phyloP scores from a whole-genome alignment of 2,329 filamentous ascomycete species.

The Phialocephala subalpina region DNA sequence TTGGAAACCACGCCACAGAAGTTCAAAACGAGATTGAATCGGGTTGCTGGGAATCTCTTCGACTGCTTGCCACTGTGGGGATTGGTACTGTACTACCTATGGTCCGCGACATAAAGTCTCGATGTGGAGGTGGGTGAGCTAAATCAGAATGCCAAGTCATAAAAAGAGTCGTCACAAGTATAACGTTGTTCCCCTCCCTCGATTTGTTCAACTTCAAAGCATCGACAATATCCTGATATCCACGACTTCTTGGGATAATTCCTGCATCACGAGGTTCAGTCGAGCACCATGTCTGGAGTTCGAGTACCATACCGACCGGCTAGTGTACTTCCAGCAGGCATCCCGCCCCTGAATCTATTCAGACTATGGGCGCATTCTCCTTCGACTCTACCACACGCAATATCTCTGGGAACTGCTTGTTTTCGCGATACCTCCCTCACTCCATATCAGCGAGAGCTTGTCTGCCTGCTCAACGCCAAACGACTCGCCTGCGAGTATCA shows the following conservation, averaged over 20 bases:
- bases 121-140: constrained; percentile 16
- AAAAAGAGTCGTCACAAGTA: constrained; percentile 8
- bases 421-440: constrained; percentile 36
- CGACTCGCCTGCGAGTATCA: constrained; percentile 36
- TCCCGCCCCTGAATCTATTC: constrained; percentile 36
- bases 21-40: constrained; percentile 10
- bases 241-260: constrained; percentile 5
- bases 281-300: constrained; percentile 28
- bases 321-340: constrained; percentile 30
- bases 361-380: constrained; percentile 36
- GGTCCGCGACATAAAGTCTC: constrained; percentile 5
- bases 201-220: neutral
- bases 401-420: constrained; percentile 36
- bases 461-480: constrained; percentile 33
- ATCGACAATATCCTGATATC: neutral
- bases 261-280: neutral
- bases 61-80: constrained; percentile 16
- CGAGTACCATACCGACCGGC: constrained; percentile 35
- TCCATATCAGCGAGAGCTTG: constrained; percentile 33
- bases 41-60: constrained; percentile 6
- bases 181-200: neutral
- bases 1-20: constrained; percentile 9
- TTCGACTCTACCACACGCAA: constrained; percentile 36
- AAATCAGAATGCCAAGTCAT: constrained; percentile 12
- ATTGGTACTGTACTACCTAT: constrained; percentile 10